Evolutionary conservation across 2,329 filamentous ascomycete species (phyloP).

Genomic region (Colletotrichum brevisporum): DNA sequence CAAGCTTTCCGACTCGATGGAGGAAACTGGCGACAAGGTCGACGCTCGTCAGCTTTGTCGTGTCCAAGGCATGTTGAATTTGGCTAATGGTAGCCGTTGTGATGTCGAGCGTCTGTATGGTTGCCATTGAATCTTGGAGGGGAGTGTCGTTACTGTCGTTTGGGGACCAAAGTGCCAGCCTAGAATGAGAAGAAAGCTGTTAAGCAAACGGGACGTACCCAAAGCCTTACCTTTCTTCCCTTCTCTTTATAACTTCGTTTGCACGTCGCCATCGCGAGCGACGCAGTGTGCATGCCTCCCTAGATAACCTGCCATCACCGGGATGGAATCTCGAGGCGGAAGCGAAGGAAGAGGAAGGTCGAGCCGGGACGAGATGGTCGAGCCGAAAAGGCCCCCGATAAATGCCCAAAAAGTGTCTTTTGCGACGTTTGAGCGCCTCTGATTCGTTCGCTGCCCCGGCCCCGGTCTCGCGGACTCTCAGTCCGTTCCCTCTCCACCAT

Average conservation of each 20-base stretch:
- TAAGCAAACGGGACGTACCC: too few relatives aligned
- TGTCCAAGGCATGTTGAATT: conserved; percentile 42
- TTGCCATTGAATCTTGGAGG: not conserved
- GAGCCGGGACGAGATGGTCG: not conserved
- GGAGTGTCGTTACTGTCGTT: not conserved
- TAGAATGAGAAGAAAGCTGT: too few relatives aligned
- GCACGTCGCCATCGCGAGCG: not conserved
- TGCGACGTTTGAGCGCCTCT: not conserved
- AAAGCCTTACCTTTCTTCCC: not conserved
- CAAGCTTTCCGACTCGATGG: conserved; percentile 45
- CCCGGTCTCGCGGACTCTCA: not conserved
- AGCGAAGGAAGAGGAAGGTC: conserved; percentile 1
- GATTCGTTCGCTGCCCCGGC: not conserved
- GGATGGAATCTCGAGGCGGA: conserved; percentile 24
- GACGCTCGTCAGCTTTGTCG: conserved; percentile 43
- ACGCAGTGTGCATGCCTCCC: too few relatives aligned
- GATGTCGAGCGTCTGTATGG: conserved; percentile 35
- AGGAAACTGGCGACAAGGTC: conserved; percentile 48
- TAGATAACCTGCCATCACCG: not conserved
- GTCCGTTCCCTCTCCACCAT: not conserved
- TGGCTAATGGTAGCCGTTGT: conserved; percentile 47
- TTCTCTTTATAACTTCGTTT: not conserved
- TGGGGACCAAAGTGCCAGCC: too few relatives aligned
- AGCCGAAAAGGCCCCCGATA: not conserved
- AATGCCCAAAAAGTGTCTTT: conserved; percentile 2